A percentile compares a stretch with the other conserved stretches of the same genome.
These are phyloP conservation scores for Pilatotrama ljubarskyi DNA, from an alignment of 768 basidiomycete genomes.

Conservation along the genomic window DNA sequence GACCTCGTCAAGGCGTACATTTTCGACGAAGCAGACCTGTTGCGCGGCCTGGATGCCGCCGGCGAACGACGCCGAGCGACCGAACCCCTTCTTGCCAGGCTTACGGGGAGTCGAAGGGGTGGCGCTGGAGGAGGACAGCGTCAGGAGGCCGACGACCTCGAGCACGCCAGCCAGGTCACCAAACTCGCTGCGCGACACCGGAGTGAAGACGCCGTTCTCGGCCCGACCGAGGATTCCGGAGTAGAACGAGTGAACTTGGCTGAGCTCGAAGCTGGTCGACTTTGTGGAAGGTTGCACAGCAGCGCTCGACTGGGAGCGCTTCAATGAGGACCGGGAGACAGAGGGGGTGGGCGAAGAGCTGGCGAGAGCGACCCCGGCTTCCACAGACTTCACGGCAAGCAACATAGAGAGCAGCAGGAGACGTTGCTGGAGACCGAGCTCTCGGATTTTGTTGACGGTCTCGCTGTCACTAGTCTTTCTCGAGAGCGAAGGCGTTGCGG, in stretches of 20 bases:
- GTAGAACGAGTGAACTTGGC: slow-evolving; percentile 68
- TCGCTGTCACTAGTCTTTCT: slow-evolving; percentile 45
- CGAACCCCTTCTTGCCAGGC: slow-evolving; percentile 51
- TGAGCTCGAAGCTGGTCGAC: slow-evolving; percentile 51
- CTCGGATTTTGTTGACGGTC: slow-evolving; percentile 61
- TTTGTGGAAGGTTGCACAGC: slow-evolving; percentile 22
- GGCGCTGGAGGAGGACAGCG: slow-evolving; percentile 37
- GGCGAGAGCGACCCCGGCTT: slow-evolving; percentile 55
- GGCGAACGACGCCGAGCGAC: slow-evolving; percentile 61
- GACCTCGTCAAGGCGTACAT: slow-evolving; percentile 66
- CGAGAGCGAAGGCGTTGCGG: slow-evolving; percentile 21
- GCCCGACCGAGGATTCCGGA: slow-evolving; percentile 54
- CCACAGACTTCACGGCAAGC: slow-evolving; percentile 62
- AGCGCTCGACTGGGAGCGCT: slow-evolving; percentile 47
- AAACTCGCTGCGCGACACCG: slow-evolving; percentile 78
- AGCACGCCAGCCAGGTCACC: slow-evolving; percentile 68
- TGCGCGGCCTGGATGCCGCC: slow-evolving; percentile 27
- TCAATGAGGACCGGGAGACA: slow-evolving; percentile 46
- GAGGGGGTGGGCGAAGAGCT: slow-evolving; percentile 35
- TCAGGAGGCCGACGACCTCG: slow-evolving; percentile 70
- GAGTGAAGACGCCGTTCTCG: slow-evolving; percentile 53
- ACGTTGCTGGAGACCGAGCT: slow-evolving; percentile 73
- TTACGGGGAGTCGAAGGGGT: slow-evolving; percentile 42
- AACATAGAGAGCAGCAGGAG: slow-evolving; percentile 65
- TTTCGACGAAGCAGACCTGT: slow-evolving; percentile 59